Conservation (phyloP, 2,329 filamentous ascomycete species). For the Septoria petroselini region DNA sequence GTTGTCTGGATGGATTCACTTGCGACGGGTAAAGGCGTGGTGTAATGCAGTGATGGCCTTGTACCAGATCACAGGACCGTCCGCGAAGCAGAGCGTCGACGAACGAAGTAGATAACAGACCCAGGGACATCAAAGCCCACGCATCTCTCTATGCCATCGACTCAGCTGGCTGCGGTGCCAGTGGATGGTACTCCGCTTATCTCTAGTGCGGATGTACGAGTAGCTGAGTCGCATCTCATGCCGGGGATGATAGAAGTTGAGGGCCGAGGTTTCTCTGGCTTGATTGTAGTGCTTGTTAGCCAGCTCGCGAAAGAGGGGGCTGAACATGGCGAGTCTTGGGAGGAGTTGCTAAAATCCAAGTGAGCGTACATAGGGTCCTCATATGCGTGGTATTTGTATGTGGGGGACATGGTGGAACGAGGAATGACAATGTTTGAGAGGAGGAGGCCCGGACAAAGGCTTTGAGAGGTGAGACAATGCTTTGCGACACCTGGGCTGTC, state of each 20-base stretch:
- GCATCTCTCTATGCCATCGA: neutral
- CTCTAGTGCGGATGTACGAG: neutral
- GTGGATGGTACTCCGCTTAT: neutral
- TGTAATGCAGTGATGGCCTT: too few relatives aligned
- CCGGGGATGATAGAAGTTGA: neutral
- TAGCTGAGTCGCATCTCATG: neutral
- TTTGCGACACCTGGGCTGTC: too few relatives aligned
- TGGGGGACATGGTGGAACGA: too few relatives aligned
- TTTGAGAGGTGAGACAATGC: too few relatives aligned
- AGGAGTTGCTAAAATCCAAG: too few relatives aligned
- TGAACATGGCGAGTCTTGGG: neutral
- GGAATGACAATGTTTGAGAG: too few relatives aligned
- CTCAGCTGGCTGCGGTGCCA: slow-evolving; percentile 3
- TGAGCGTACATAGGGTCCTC: too few relatives aligned
- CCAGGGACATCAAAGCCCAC: neutral
- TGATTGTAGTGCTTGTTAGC: neutral
- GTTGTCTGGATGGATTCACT: neutral
- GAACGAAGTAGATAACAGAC: neutral
- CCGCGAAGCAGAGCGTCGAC: neutral
- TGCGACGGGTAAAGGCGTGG: too few relatives aligned
- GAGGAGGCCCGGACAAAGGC: too few relatives aligned
- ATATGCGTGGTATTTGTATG: too few relatives aligned
- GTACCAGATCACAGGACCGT: too few relatives aligned
- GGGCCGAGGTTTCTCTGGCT: neutral
- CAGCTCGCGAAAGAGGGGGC: neutral